phyloP scores from a whole-genome alignment of 225 moss, liverwort and hornwort species.

The Physcomitrellopsis africana region DNA sequence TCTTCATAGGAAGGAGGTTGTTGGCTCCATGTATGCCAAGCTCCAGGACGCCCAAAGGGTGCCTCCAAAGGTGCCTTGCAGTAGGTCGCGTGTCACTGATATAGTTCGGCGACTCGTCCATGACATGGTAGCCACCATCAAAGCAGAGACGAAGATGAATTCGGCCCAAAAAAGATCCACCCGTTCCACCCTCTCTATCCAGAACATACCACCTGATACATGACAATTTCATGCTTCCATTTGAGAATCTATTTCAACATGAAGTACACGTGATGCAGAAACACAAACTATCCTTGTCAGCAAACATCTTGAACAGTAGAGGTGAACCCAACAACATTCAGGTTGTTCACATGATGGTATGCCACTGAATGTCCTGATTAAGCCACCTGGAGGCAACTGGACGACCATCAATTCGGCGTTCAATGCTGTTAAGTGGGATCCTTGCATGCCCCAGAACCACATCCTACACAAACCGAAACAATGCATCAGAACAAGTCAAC shows the following conservation, averaged over 20 bases:
- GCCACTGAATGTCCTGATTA: too few species aligned
- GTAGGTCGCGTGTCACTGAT: slow-evolving; percentile 83
- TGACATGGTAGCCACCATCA: slow-evolving; percentile 94
- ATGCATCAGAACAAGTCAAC: neutral
- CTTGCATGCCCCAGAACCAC: slow-evolving; percentile 75
- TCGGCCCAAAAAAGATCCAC: slow-evolving; percentile 70
- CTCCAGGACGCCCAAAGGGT: slow-evolving; percentile 82
- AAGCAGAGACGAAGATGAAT: slow-evolving; percentile 81
- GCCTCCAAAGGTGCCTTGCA: slow-evolving; percentile 76
- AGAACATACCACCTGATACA: slow-evolving; percentile 81
- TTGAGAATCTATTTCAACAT: too few species aligned
- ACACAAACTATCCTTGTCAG: too few species aligned
- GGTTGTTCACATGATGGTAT: too few species aligned
- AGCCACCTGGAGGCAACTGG: slow-evolving; percentile 78
- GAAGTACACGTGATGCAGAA: too few species aligned
- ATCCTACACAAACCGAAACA: slow-evolving; percentile 46
- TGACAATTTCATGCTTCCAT: neutral
- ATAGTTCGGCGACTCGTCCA: slow-evolving; percentile 84
- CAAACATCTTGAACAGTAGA: too few species aligned
- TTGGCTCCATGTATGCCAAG: slow-evolving; percentile 86
- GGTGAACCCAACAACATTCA: too few species aligned
- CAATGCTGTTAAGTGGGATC: slow-evolving; percentile 67
- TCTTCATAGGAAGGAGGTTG: slow-evolving; percentile 84
- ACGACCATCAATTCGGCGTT: slow-evolving; percentile 83
- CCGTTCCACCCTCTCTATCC: slow-evolving; percentile 64